Evolutionary conservation across 176 grass and related monocot genomes (phyloP), one percentile per base, ranked within the genome.

Genomic region (Puya raimondii): DNA sequence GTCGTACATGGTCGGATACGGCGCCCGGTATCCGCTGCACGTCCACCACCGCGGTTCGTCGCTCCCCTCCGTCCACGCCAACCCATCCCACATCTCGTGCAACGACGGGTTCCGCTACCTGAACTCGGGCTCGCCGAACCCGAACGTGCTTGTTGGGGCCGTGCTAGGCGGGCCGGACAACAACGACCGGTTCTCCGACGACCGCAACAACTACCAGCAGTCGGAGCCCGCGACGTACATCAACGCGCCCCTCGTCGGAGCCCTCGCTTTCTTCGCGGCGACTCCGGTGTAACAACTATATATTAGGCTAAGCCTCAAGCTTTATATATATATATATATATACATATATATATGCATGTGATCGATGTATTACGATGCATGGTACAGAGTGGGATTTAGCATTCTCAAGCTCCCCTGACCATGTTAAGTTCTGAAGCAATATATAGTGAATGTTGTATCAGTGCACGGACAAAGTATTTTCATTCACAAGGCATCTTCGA

Each of bases 1-100:
- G 78, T 91, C 88, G 2, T 96, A 89, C 81, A 96, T 96, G 92
- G 88, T 96, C 0, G 92, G 92, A 4, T 96, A 87, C 47, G 92
- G 88, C 0, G 68, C 13, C 1, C 11, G 72, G 3, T 96, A 51
- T 77, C 83, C 85, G 53, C 17, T 70, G 57, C 80, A 73, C 0
- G 76, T 68, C 1, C 88, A 96, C 76, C 88, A 96, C 80, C 85
- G 92, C 0, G 92, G 83, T 59, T 82, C 92, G 48, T 96, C 92
- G 1, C 27, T 96, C 27, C 92, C 92, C 9, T 78, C 88, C 0
- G 76, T 91, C 57, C 67, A 65, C 20, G 53, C 23, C 1, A 70
- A 96, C 76, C 86, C 86, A 0, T 67, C 18, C 2, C 51, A 47
- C 4, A 84, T 96, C 27, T 78, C 70, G 0, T 91, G 88, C 79